Evolutionary conservation across 2,329 filamentous ascomycete species (phyloP).

Genomic region (Fonsecaea monophora): DNA sequence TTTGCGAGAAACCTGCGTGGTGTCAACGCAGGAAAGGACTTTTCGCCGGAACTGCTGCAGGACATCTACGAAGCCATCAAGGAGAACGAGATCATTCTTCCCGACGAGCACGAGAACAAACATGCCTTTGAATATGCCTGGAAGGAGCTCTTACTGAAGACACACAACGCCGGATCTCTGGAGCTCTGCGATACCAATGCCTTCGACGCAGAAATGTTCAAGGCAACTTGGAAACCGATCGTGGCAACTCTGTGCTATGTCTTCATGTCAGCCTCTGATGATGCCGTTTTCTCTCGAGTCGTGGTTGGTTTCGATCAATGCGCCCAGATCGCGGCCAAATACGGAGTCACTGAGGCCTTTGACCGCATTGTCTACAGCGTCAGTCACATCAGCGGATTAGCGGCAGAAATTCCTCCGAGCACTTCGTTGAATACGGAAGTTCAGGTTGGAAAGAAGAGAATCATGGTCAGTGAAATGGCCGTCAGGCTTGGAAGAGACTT

Average conservation of each 20-base stretch:
- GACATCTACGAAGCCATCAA: slow-evolving; percentile 91
- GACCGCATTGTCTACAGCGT: slow-evolving; percentile 93
- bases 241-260: slow-evolving; percentile 95
- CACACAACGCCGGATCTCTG: slow-evolving; percentile 75
- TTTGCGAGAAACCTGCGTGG: slow-evolving; percentile 91
- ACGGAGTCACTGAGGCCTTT: slow-evolving; percentile 81
- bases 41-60: slow-evolving; percentile 80
- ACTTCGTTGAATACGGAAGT: slow-evolving; percentile 94
- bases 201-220: slow-evolving; percentile 97
- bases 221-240: slow-evolving; percentile 92
- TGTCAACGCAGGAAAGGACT: slow-evolving; percentile 85
- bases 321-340: slow-evolving; percentile 86
- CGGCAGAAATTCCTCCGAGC: slow-evolving; percentile 75
- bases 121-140: slow-evolving; percentile 97
- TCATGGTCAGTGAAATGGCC: slow-evolving; percentile 98
- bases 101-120: slow-evolving; percentile 95
- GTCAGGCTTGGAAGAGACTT: slow-evolving; percentile 95
- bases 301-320: slow-evolving; percentile 96
- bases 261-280: slow-evolving; percentile 98
- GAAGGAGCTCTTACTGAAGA: slow-evolving; percentile 90
- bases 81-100: slow-evolving; percentile 91
- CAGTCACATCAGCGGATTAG: slow-evolving; percentile 86
- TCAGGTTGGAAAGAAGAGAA: slow-evolving; percentile 80
- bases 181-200: slow-evolving; percentile 87
- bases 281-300: slow-evolving; percentile 90